A percentile compares a stretch with the other conserved stretches of the same genome.
Conservation (phyloP, 129 eudicot species). For the Glebionis coronaria region DNA sequence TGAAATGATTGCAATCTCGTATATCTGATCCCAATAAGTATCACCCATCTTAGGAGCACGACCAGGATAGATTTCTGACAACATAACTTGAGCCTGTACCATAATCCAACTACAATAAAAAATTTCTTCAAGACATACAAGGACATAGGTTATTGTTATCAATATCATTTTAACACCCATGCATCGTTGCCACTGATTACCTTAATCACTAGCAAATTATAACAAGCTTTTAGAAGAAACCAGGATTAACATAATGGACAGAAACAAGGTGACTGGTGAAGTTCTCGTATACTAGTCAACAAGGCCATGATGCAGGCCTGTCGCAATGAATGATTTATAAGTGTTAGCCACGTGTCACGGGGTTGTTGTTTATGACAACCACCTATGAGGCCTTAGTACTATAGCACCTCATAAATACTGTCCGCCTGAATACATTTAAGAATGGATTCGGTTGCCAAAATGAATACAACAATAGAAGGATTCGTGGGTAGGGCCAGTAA, state of each 20-base stretch:
- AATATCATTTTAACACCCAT: constrained; percentile 4
- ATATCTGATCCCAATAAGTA: constrained; percentile 94
- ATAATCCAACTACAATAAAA: constrained; percentile 20
- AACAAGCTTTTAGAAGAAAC: constrained; percentile 16
- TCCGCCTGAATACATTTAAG: no score
- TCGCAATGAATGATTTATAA: no score
- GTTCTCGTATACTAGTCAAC: no score
- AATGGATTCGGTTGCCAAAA: no score
- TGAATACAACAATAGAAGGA: no score
- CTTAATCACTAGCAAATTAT: constrained; percentile 8
- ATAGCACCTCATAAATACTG: no score
- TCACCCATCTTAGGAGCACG: constrained; percentile 81
- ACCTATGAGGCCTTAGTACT: no score
- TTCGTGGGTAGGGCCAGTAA: no score
- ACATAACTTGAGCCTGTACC: constrained; percentile 87
- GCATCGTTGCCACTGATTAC: constrained; percentile 1
- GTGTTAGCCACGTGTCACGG: no score
- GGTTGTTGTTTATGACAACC: no score
- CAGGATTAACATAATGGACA: constrained; percentile 2
- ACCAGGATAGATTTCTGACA: constrained; percentile 99
- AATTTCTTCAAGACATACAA: constrained; percentile 4
- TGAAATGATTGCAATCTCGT: constrained; percentile 81
- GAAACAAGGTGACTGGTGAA: background rate
- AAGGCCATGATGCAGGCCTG: no score
- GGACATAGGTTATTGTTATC: background rate